Percentiles rank a stretch among this genome's conserved stretches.
Evolutionary conservation across 2,329 filamentous ascomycete species (phyloP).

Genomic region (Daldinia eschscholtzii): DNA sequence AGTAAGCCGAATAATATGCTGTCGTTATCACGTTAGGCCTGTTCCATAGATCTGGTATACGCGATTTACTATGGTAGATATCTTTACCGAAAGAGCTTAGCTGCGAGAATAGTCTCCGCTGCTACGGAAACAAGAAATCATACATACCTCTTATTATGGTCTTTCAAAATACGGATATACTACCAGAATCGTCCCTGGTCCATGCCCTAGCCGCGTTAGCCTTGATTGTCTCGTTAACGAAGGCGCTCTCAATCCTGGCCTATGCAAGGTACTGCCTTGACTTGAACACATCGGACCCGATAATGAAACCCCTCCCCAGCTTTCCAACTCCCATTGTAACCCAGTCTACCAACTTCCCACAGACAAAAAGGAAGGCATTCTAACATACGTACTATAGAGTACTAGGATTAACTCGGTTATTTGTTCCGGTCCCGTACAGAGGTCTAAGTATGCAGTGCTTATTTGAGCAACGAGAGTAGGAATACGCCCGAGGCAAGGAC

Average conservation of each 20-base stretch:
- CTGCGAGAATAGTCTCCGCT: constrained; percentile 27
- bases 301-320: constrained; percentile 27
- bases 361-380: neutral
- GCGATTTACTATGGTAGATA: constrained; percentile 9
- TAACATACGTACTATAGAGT: neutral
- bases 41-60: neutral
- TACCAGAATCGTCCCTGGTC: constrained; percentile 21
- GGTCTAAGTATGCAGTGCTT: neutral
- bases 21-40: neutral
- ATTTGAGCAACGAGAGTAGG: constrained; percentile 5
- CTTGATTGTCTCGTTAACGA: constrained; percentile 25
- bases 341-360: constrained; percentile 5
- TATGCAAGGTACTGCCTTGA: constrained; percentile 36
- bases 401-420: constrained; percentile 20
- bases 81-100: constrained; percentile 28
- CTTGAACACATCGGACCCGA: constrained; percentile 13
- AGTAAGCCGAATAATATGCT: neutral
- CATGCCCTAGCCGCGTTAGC: constrained; percentile 31
- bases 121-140: constrained; percentile 30
- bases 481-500: neutral
- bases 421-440: constrained; percentile 17
- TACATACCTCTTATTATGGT: constrained; percentile 24
- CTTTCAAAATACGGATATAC: constrained; percentile 27
- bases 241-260: constrained; percentile 29
- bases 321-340: constrained; percentile 29